A percentile compares a stretch with the other conserved stretches of the same genome.
Conservation (phyloP, 345 rosid genomes). For the Salix koriyanagi region DNA sequence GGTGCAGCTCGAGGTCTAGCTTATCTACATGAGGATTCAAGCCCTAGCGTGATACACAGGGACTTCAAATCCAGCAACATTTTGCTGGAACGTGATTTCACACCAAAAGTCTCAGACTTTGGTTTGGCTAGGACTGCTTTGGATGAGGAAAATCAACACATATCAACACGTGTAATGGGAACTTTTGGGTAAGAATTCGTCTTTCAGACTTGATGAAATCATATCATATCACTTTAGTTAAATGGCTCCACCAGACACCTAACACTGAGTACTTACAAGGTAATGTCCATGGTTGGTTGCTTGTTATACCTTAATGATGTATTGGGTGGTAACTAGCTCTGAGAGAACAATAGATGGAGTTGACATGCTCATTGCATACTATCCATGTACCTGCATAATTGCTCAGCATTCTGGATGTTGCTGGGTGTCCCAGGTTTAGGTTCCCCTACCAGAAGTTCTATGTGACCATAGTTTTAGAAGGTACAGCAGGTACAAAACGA, state of each 20-base stretch:
- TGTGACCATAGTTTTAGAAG: neutral
- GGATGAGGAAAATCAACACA: constrained; percentile 83
- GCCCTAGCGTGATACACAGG: constrained; percentile 92
- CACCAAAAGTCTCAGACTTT: constrained; percentile 91
- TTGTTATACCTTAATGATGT: neutral
- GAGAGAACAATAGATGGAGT: neutral
- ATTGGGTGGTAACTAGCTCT: neutral
- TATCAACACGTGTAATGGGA: constrained; percentile 97
- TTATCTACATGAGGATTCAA: constrained; percentile 93
- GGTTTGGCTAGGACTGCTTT: constrained; percentile 92
- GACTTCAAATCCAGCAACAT: constrained; percentile 97
- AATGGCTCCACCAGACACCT: neutral
- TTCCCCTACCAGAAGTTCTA: neutral
- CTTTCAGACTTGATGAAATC: neutral
- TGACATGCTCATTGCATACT: neutral
- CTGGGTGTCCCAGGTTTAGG: neutral
- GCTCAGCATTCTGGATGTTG: neutral
- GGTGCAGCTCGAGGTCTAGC: constrained; percentile 97
- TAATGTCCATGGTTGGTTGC: neutral
- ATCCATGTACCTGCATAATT: neutral
- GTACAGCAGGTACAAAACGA: neutral
- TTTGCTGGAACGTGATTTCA: constrained; percentile 82
- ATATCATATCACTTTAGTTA: neutral
- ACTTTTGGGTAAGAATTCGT: constrained; percentile 69
- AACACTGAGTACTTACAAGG: neutral